Conservation (phyloP, 1,284 basidiomycete genomes). For the Leccinum ponderosum region DNA sequence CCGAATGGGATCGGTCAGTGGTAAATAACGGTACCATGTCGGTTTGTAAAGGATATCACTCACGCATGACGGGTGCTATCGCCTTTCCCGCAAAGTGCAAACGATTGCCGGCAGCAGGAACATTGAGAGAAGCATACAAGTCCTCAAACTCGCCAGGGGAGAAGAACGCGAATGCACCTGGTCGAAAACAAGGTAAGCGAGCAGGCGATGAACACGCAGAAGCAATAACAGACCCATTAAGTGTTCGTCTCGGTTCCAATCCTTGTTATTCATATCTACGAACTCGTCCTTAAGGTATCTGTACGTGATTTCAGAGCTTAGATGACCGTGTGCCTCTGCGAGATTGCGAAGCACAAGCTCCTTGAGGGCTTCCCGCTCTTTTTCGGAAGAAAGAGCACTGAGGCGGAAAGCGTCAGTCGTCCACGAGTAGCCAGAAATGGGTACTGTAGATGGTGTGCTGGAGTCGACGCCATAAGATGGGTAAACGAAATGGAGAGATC, state of each 20-base stretch:
- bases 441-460: slow-evolving; percentile 15
- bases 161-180: slow-evolving; percentile 22
- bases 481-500: slow-evolving; percentile 39
- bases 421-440: slow-evolving; percentile 17
- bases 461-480: slow-evolving; percentile 37
- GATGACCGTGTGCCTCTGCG: slow-evolving; percentile 12
- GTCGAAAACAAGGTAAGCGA: background rate
- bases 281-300: slow-evolving; percentile 4
- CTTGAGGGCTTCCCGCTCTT: slow-evolving; percentile 2
- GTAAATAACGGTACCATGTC: background rate
- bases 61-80: slow-evolving; percentile 22
- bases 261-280: slow-evolving; percentile 9
- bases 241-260: slow-evolving; percentile 14
- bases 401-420: slow-evolving; percentile 13
- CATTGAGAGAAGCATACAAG: slow-evolving; percentile 13
- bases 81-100: slow-evolving; percentile 26
- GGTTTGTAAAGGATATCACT: slow-evolving; percentile 1
- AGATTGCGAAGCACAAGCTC: slow-evolving; percentile 23
- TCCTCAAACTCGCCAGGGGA: slow-evolving; percentile 20
- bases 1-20: background rate
- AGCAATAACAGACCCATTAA: slow-evolving; percentile 10
- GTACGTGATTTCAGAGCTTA: slow-evolving; percentile 7
- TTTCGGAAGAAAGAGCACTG: slow-evolving; percentile 3
- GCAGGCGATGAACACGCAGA: no score
- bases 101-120: slow-evolving; percentile 12